Evolutionary conservation across 169 alveolate species (phyloP).

Genomic region (Blepharisma undulans): DNA sequence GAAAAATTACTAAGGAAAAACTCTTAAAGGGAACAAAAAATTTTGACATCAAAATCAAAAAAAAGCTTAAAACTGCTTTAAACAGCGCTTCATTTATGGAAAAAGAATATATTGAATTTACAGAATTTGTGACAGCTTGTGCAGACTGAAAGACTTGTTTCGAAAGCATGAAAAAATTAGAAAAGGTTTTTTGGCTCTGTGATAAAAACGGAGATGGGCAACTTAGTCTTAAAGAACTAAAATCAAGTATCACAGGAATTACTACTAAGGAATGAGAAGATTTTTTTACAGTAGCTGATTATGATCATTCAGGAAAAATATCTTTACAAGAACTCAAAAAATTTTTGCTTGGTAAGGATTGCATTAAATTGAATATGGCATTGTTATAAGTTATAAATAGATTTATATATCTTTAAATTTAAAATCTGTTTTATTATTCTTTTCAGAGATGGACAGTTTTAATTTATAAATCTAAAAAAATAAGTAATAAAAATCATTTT

Average conservation of each 20-base stretch:
- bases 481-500: too few species aligned
- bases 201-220: constrained; percentile 7
- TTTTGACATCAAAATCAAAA: too few species aligned
- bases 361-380: too few species aligned
- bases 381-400: too few species aligned
- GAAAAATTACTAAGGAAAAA: background rate
- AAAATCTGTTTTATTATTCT: too few species aligned
- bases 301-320: background rate
- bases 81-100: background rate
- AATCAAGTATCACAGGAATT: background rate
- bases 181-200: background rate
- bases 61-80: background rate
- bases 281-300: background rate
- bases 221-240: background rate
- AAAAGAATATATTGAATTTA: background rate
- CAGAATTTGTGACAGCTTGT: constrained; percentile 18
- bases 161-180: background rate
- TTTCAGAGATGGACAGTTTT: too few species aligned
- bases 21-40: too few species aligned
- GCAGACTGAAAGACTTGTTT: background rate
- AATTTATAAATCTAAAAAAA: too few species aligned
- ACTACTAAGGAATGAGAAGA: background rate
- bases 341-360: background rate
- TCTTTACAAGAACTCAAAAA: background rate
- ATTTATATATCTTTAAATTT: too few species aligned